A percentile compares a stretch with the other conserved stretches of the same genome.
Conservation (phyloP, 2,329 filamentous ascomycete species). For the Pestalotiopsis sp. region DNA sequence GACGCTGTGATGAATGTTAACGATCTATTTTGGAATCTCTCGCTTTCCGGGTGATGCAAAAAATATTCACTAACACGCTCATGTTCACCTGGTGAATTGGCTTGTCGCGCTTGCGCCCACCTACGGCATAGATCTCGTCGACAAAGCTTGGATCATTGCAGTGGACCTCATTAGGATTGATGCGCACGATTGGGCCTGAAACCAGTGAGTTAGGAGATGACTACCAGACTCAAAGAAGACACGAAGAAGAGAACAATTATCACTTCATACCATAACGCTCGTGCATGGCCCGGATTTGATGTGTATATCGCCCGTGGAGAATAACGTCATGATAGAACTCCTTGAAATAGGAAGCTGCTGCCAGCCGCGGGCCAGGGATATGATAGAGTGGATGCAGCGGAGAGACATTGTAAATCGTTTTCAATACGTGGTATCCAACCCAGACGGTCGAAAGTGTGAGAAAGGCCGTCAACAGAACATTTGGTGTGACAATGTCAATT, state of each 20-base stretch:
- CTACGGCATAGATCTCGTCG: slow-evolving; percentile 38
- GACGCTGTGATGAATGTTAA: neutral
- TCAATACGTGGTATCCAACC: neutral
- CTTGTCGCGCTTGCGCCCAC: slow-evolving; percentile 21
- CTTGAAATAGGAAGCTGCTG: slow-evolving; percentile 19
- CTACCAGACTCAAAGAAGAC: neutral
- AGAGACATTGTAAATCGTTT: slow-evolving; percentile 21
- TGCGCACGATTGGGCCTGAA: slow-evolving; percentile 18
- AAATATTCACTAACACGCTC: neutral
- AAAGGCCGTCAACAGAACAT: neutral
- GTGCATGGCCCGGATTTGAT: slow-evolving; percentile 22
- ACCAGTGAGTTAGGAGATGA: neutral
- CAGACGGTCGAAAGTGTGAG: neutral
- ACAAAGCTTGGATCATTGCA: slow-evolving; percentile 30
- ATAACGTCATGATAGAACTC: slow-evolving; percentile 23
- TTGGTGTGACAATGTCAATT: neutral
- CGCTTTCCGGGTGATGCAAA: neutral
- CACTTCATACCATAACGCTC: slow-evolving; percentile 20
- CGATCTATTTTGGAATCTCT: neutral
- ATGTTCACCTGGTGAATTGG: neutral
- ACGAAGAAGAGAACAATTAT: neutral
- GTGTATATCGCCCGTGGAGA: slow-evolving; percentile 19
- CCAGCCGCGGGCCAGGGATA: slow-evolving; percentile 23
- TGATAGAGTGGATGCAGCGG: slow-evolving; percentile 20
- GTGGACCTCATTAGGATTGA: slow-evolving; percentile 25